A percentile compares a stretch with the other conserved stretches of the same genome.
Evolutionary conservation across 2,329 filamentous ascomycete species (phyloP).

Genomic region (Talaromyces sp.): DNA sequence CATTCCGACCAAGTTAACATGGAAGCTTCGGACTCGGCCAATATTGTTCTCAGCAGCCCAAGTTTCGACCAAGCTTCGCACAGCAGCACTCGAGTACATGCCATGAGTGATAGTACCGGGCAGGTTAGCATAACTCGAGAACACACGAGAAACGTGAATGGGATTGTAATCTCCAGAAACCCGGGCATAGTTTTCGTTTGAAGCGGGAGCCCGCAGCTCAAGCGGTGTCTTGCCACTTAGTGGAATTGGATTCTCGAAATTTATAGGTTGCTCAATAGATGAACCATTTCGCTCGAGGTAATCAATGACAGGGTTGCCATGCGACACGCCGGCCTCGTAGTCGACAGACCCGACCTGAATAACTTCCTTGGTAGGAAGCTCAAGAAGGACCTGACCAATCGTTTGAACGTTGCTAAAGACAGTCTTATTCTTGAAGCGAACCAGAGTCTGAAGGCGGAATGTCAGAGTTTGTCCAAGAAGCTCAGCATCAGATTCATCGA

Average conservation of each 20-base stretch:
- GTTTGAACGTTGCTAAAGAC: constrained; percentile 91
- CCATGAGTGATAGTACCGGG: constrained; percentile 97
- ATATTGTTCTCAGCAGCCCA: constrained; percentile 99
- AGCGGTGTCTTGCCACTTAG: constrained; percentile 87
- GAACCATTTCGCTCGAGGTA: constrained; percentile 89
- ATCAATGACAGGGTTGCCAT: constrained; percentile 94
- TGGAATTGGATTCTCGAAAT: constrained; percentile 96
- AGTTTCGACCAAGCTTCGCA: constrained; percentile 92
- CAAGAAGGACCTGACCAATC: constrained; percentile 82
- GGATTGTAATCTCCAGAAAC: constrained; percentile 99
- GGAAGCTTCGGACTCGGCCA: constrained; percentile 93
- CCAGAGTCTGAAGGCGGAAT: constrained; percentile 88
- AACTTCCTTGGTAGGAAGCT: constrained; percentile 93
- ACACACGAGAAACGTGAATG: constrained; percentile 95
- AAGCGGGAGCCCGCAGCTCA: constrained; percentile 81
- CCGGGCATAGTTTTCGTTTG: constrained; percentile 95
- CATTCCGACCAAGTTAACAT: constrained; percentile 96
- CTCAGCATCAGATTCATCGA: constrained; percentile 78
- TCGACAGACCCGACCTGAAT: constrained; percentile 97
- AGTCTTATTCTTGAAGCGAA: constrained; percentile 90
- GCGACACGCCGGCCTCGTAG: constrained; percentile 83
- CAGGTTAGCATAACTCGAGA: constrained; percentile 90
- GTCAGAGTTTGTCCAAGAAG: constrained; percentile 88
- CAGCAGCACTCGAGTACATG: constrained; percentile 98
- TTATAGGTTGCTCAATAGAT: constrained; percentile 89